Evolutionary conservation across 1,139 yeast species (phyloP), one percentile per base, ranked within the genome.

Genomic region (Blastobotrys niveus): DNA sequence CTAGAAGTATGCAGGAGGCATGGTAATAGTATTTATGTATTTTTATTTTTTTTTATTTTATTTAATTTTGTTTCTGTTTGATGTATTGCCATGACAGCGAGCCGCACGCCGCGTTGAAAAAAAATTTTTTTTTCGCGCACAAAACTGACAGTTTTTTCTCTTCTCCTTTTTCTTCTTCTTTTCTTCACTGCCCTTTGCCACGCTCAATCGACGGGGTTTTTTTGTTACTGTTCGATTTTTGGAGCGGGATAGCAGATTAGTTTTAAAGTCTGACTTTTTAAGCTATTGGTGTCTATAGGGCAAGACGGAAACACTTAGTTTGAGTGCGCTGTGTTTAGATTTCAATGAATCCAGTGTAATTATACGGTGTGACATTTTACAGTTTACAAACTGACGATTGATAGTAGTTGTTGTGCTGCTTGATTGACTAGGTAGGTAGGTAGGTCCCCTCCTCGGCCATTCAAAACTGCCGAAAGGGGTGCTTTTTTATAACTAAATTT

Each of bases 181-280:
- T 27, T 41, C 40, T 24, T 30, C 29, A 33, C 45, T 22, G 4
- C 63, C 65, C 52, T 48, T 50, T 61, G 55, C 63, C 64, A 49
- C 62, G 58, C 65, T 61, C 65, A 58, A 59, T 44, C 31, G 39
- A 24, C 27, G 10, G 8, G 27, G 48, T 34, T 40, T 40, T 36
- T 40, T 29, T 17, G 41, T 18, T 20, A 32, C 40, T 50, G 40
- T 32, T 24, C 45, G 29, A 31, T 25, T 45, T 49, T 52, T 52
- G 45, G 56, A 53, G 58, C 58, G 52, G 56, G 57, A 48, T 54
- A 40, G 35, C 21, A 21, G 15, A n/a, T 42, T 32, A 5, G 20
- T 20, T n/a, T 12, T 37, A n/a, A n/a, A n/a, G n/a, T n/a, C n/a
- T n/a, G n/a, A 19, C 19, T 39, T 35, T 20, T n/a, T 6, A 19